Conservation (phyloP, 331 rosid genomes). For the Saraca asoca region DNA sequence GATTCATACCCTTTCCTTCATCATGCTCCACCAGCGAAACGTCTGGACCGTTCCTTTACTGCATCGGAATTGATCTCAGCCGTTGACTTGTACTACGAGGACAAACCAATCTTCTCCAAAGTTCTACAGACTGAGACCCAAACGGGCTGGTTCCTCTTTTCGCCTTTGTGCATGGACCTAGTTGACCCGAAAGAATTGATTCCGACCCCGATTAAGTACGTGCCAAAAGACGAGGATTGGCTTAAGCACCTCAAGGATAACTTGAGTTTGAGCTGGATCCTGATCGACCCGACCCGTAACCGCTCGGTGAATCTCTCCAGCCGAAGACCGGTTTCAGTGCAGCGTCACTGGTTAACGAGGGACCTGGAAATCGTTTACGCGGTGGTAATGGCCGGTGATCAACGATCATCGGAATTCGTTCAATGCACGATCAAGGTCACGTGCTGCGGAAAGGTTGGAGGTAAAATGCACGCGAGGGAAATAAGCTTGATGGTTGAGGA, state of each 20-base stretch:
- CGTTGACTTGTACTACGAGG: conserved; percentile 62
- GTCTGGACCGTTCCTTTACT: background rate
- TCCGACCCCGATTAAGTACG: conserved; percentile 41
- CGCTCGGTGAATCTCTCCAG: conserved; percentile 72
- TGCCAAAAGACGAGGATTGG: conserved; percentile 38
- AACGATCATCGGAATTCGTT: conserved; percentile 24
- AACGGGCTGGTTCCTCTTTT: conserved; percentile 58
- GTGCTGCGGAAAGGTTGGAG: conserved; percentile 56
- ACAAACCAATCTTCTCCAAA: conserved; percentile 55
- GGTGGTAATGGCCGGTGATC: conserved; percentile 42
- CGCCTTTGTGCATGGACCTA: conserved; percentile 68
- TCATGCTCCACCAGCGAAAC: background rate
- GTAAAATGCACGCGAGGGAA: conserved; percentile 61
- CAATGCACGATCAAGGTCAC: conserved; percentile 62
- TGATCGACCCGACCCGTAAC: conserved; percentile 55
- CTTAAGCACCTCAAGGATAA: conserved; percentile 51
- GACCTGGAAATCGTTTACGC: conserved; percentile 59
- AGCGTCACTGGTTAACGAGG: conserved; percentile 66
- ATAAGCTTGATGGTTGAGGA: conserved; percentile 67
- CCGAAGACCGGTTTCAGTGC: conserved; percentile 51
- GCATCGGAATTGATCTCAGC: conserved; percentile 59
- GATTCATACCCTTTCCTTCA: conserved; percentile 64
- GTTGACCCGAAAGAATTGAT: conserved; percentile 58
- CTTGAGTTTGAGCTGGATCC: conserved; percentile 67
- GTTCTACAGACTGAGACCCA: conserved; percentile 44